Evolutionary conservation across 208 protist genomes (phyloP), one percentile per base, ranked within the genome.

Genomic region (Herpetomonas tarakana): DNA sequence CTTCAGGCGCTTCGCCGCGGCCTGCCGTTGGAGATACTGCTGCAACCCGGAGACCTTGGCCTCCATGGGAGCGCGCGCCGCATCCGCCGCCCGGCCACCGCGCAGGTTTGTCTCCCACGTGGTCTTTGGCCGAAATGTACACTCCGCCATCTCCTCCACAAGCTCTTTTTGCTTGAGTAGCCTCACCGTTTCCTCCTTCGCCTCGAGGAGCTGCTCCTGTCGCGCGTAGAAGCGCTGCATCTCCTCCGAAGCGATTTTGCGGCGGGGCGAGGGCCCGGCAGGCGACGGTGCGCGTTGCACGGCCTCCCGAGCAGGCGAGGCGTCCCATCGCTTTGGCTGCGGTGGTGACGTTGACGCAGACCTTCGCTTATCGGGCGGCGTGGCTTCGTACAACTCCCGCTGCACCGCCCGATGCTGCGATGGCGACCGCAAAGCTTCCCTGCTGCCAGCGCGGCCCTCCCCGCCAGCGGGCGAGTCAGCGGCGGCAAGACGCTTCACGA

Each of bases 81-180:
- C 46, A 12, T 18, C 11, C 19, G 14, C 16, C 3, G 6, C 22
- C 6, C 19, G 25, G 19, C 4, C 16, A 11, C 57, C 25, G 2
- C 44, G 19, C 22, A 46, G 2, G 2, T 41, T 27, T 0, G 28
- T 4, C 7, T 11, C 6, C 21, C 29, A 27, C 18, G 41, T 46
- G 16, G 44, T 49, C 19, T 49, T 49, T 6, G 88, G 88, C 0
- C 79, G 76, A 58, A 94, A 94, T 1, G 88, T 94, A 55, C 88
- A 94, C n/a, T 81, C 69, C n/a, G 71, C 61, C 49, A 87, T 59
- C 45, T 94, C 83, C 62, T 83, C 70, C 56, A 66, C 52, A 35
- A 49, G 38, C 63, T 78, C 58, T 1, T 58, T 39, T 21, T 78
- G 63, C 31, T 53, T 71, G 19, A 50, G 21, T 44, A 74, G 62